Evolutionary conservation across 2,329 filamentous ascomycete genomes (phyloP).

Genomic region (Pseudogymnoascus sp.): DNA sequence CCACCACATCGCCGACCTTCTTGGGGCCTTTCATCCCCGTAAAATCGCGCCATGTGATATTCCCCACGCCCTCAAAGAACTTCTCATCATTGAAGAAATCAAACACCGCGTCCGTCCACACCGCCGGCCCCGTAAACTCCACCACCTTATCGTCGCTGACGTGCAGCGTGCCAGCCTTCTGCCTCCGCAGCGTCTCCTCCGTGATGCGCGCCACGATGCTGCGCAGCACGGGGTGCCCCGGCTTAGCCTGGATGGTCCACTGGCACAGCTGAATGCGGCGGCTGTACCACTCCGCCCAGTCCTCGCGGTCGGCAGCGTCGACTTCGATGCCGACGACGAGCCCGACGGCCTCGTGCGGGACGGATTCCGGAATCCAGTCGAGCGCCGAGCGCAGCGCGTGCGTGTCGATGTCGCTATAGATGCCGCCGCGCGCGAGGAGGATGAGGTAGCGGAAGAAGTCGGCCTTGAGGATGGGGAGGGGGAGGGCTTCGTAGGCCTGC

Average conservation of each 20-base stretch:
- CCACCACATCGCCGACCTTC: conserved; percentile 86
- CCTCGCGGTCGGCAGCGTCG: conserved; percentile 72
- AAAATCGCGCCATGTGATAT: conserved; percentile 81
- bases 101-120: conserved; percentile 92
- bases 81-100: conserved; percentile 85
- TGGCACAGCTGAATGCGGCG: conserved; percentile 96
- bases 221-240: conserved; percentile 83
- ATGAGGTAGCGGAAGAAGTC: conserved; percentile 66
- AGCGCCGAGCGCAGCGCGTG: conserved; percentile 71
- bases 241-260: conserved; percentile 96
- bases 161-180: conserved; percentile 57
- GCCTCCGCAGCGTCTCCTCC: conserved; percentile 66
- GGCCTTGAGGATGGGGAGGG: conserved; percentile 67
- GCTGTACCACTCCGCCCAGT: conserved; percentile 95
- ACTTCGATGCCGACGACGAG: conserved; percentile 93
- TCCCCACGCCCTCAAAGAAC: conserved; percentile 70
- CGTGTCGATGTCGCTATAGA: conserved; percentile 93
- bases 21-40: conserved; percentile 76
- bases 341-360: conserved; percentile 71
- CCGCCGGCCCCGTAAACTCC: conserved; percentile 86
- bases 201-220: conserved; percentile 85
- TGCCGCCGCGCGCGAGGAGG: conserved; percentile 66
- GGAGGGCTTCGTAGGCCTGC: conserved; percentile 66
- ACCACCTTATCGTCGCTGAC: conserved; percentile 64
- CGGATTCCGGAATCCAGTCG: conserved; percentile 75